Evolutionary conservation across 345 rosid genomes (phyloP), one percentile per base, ranked within the genome.

Genomic region (Melaleuca quinquenervia): DNA sequence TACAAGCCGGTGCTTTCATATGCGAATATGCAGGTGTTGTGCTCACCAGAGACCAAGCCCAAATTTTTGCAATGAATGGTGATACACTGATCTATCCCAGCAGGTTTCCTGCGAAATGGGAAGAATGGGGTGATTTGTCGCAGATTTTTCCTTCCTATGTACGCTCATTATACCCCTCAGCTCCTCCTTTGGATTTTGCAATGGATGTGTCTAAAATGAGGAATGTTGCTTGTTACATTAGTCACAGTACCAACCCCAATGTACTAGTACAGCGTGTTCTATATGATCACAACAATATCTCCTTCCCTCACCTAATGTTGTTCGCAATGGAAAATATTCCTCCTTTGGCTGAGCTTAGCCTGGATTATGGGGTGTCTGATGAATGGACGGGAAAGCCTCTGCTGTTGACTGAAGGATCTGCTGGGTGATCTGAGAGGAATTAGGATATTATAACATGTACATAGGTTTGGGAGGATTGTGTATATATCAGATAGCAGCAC

Each of bases 181-280:
- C 93, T 84, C 98, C 99, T 55, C 98, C 98, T 78, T 85, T 96
- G 92, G 99, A 96, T 90, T 96, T 92, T 76, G 98, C 98, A 24
- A 91, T 97, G 98, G 99, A 97, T 90, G 99, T 97, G 52, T 96
- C 99, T 0, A 94, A 92, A 90, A 91, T 95, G 98, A 92, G 99
- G 91, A 97, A 96, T 87, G 97, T 93, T 86, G 98, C 99, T 70
- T 96, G 98, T 85, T 97, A 97, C 87, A 92, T 97, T 58, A 95
- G 99, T 89, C 99, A 97, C 64, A 94, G 98, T 90, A 84, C 92
- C 70, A 90, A 91, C 89, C 98, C 99, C 15, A 97, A 97, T 89
- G 95, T 95, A 84, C 84, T 96, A 89, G 98, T 96, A 85, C 99
- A 97, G 87, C 90, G 88, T 83, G 97, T 97, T 53, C 88, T 97